Percentiles rank a stretch among this genome's conserved stretches.
Evolutionary conservation across 768 basidiomycete species (phyloP).

Genomic region (Tephrocybe rancida): DNA sequence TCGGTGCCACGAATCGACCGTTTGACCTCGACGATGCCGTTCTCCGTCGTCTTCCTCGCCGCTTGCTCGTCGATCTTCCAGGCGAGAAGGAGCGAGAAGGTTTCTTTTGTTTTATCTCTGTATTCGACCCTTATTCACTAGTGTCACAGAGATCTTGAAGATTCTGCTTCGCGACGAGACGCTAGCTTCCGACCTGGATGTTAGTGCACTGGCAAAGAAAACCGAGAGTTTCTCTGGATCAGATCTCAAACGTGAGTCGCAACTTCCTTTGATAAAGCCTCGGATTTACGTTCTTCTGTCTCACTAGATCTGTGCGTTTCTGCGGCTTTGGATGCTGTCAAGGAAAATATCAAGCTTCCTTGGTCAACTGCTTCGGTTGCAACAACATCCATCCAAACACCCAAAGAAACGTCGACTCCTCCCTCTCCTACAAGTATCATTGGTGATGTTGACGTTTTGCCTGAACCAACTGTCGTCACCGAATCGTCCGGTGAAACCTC

Average conservation of each 20-base stretch:
- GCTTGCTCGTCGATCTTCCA: constrained; percentile 87
- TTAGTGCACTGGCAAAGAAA: constrained; percentile 60
- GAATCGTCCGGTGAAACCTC: not conserved
- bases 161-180: constrained; percentile 85
- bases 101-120: constrained; percentile 30
- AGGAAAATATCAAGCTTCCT: constrained; percentile 79
- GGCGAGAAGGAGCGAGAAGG: constrained; percentile 86
- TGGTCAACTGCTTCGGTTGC: constrained; percentile 49
- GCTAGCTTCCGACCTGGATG: constrained; percentile 64
- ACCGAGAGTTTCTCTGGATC: constrained; percentile 93
- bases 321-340: constrained; percentile 89
- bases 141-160: constrained; percentile 72
- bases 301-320: constrained; percentile 85
- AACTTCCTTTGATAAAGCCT: not conserved
- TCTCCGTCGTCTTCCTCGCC: constrained; percentile 82
- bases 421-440: not conserved
- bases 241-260: constrained; percentile 83
- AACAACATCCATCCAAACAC: not conserved
- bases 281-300: constrained; percentile 9
- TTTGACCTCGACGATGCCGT: constrained; percentile 94
- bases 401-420: not conserved
- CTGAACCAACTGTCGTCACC: not conserved
- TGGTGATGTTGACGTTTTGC: not conserved
- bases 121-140: constrained; percentile 5
- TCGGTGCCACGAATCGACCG: constrained; percentile 92